Evolutionary conservation across 2,329 filamentous ascomycete genomes (phyloP), one percentile per base, ranked within the genome.

Genomic region (Hypoxylon sp.): DNA sequence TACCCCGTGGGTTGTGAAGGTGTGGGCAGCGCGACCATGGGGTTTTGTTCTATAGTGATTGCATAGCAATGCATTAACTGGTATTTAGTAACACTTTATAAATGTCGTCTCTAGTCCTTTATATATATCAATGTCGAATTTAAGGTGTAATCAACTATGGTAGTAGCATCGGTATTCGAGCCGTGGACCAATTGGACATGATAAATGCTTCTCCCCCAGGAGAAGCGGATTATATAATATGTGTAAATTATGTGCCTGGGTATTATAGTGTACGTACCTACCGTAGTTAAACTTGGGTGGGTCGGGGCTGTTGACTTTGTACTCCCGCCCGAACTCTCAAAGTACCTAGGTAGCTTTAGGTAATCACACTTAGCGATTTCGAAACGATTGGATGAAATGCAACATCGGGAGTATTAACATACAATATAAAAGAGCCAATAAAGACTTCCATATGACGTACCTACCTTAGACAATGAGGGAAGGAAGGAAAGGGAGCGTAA

Each of bases 1-100:
- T 60, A 55, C 39, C 47, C 55, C 33, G 24, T 64, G 57, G 47
- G 59, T 54, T 57, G 29, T 19, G 33, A 33, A 35, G 52, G 31
- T 8, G 13, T 51, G 24, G 57, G 13, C 14, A 59, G 58, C 48
- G 52, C 42, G 54, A 33, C 24, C 61, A 42, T 52, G 17, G 39
- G 48, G 54, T 33, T 37, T 65, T 62, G 53, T 61, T 67, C 55
- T 67, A 64, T 58, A 58, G 46, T 46, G 53, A 70, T 65, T 59
- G 68, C 65, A 70, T 70, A 65, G 61, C 65, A 70, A 60, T 39
- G 60, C 68, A 68, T 65, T 57, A 61, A 35, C 56, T 62, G 29
- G 61, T 53, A 59, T 47, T 62, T 65, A 64, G 17, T 52, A 57
- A 44, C 44, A 52, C 14, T 52, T 55, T 42, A 31, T 31, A 31